Percentiles rank a stretch among this genome's conserved stretches.
These are phyloP conservation scores for Backusella australiensis DNA, from an alignment of 192 early-diverging fungal genomes.

Conservation along the genomic window DNA sequence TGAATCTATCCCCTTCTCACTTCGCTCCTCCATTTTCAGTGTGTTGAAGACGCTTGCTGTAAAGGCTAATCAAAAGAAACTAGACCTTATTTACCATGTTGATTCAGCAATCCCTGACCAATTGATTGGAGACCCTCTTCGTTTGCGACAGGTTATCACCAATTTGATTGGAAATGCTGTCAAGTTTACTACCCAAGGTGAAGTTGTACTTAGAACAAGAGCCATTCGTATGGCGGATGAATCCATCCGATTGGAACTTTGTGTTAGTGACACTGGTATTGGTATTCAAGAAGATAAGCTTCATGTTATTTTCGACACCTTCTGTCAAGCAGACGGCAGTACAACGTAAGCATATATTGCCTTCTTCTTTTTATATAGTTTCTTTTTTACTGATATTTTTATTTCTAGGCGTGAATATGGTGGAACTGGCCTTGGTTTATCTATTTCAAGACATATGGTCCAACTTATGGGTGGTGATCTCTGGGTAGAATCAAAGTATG, in stretches of 20 bases:
- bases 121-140: conserved; percentile 64
- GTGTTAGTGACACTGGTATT: conserved; percentile 81
- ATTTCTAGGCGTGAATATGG: conserved; percentile 65
- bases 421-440: conserved; percentile 85
- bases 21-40: conserved; percentile 53
- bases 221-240: conserved; percentile 18
- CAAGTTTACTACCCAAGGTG: conserved; percentile 56
- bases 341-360: conserved; percentile 47
- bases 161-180: conserved; percentile 75
- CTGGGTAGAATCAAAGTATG: conserved; percentile 71
- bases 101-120: conserved; percentile 56
- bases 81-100: conserved; percentile 59
- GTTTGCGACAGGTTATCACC: conserved; percentile 68
- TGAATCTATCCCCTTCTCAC: conserved; percentile 60
- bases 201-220: conserved; percentile 19
- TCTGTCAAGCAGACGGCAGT: conserved; percentile 79
- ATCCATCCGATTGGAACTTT: conserved; percentile 58
- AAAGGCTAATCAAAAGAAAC: conserved; percentile 59
- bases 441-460: conserved; percentile 76
- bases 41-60: conserved; percentile 64
- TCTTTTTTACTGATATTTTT: background rate
- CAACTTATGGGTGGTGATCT: conserved; percentile 77
- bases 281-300: conserved; percentile 82
- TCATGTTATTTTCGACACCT: conserved; percentile 75
- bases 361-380: background rate